Evolutionary conservation across 345 rosid genomes (phyloP).

Genomic region (Adansonia digitata): DNA sequence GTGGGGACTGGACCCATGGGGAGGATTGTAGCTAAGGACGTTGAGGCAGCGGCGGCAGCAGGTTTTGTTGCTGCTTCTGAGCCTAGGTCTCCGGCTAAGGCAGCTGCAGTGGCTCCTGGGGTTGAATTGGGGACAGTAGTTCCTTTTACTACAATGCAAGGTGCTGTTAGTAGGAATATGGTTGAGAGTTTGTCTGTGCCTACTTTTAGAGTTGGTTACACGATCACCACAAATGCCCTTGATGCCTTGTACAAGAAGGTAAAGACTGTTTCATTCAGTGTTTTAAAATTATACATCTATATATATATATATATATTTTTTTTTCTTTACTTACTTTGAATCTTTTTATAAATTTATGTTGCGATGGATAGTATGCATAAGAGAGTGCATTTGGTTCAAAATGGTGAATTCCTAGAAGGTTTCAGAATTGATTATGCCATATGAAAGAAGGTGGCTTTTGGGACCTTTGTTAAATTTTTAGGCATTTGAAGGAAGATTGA

Average conservation of each 20-base stretch:
- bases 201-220: slow-evolving; percentile 84
- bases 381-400: background rate
- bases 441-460: background rate
- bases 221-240: slow-evolving; percentile 71
- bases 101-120: slow-evolving; percentile 18
- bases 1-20: slow-evolving; percentile 28
- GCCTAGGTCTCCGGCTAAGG: slow-evolving; percentile 17
- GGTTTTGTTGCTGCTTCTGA: slow-evolving; percentile 11
- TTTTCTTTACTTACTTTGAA: background rate
- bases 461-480: background rate
- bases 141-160: slow-evolving; percentile 89
- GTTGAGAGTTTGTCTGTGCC: slow-evolving; percentile 42
- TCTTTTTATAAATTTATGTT: background rate
- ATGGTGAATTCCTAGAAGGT: background rate
- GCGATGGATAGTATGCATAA: background rate
- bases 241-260: slow-evolving; percentile 39
- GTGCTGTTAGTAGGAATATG: slow-evolving; percentile 10
- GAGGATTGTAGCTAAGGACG: slow-evolving; percentile 33
- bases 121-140: slow-evolving; percentile 56
- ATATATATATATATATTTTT: too few species aligned
- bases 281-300: background rate
- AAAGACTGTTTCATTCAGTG: background rate
- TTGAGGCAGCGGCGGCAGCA: slow-evolving; percentile 54
- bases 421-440: background rate
- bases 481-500: background rate